Percentiles rank a stretch among this genome's conserved stretches.
Conservation (phyloP, 2,329 filamentous ascomycete genomes). For the Xylariales sp. region DNA sequence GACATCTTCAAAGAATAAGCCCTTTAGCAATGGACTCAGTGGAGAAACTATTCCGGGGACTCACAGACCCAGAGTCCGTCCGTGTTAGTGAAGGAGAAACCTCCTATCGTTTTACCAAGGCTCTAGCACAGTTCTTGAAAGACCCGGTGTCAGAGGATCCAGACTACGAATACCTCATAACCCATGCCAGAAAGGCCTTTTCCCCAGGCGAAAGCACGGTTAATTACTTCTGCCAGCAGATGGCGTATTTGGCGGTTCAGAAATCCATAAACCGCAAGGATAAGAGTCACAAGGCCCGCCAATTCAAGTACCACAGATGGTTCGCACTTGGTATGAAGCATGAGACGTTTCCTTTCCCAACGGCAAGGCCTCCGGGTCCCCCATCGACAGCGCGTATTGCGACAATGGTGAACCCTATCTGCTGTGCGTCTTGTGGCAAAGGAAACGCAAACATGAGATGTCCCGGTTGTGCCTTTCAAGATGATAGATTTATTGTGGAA, state of each 20-base stretch:
- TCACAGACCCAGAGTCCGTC: not conserved
- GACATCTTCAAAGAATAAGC: not conserved
- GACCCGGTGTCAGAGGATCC: slow-evolving; percentile 22
- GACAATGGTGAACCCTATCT: not conserved
- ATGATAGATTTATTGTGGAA: slow-evolving; percentile 17
- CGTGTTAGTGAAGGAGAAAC: too few species aligned
- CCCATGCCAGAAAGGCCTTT: not conserved
- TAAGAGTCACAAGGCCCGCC: slow-evolving; percentile 32
- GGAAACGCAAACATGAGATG: slow-evolving; percentile 28
- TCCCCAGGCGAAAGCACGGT: not conserved
- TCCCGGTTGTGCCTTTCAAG: slow-evolving; percentile 22
- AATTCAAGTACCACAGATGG: slow-evolving; percentile 36
- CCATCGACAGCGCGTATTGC: slow-evolving; percentile 22
- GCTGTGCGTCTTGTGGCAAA: slow-evolving; percentile 33
- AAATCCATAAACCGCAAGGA: slow-evolving; percentile 19
- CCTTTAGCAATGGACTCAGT: slow-evolving; percentile 13
- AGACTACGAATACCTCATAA: slow-evolving; percentile 22
- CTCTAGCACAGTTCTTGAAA: slow-evolving; percentile 2
- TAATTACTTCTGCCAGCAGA: slow-evolving; percentile 26
- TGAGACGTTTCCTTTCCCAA: slow-evolving; percentile 30
- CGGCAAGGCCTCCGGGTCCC: not conserved
- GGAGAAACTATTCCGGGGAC: slow-evolving; percentile 20
- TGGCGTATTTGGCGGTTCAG: slow-evolving; percentile 26
- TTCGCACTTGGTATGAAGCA: slow-evolving; percentile 30
- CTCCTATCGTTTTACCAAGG: too few species aligned